Conservation (phyloP, 2,329 filamentous ascomycete species). For the Exophiala spinifera region DNA sequence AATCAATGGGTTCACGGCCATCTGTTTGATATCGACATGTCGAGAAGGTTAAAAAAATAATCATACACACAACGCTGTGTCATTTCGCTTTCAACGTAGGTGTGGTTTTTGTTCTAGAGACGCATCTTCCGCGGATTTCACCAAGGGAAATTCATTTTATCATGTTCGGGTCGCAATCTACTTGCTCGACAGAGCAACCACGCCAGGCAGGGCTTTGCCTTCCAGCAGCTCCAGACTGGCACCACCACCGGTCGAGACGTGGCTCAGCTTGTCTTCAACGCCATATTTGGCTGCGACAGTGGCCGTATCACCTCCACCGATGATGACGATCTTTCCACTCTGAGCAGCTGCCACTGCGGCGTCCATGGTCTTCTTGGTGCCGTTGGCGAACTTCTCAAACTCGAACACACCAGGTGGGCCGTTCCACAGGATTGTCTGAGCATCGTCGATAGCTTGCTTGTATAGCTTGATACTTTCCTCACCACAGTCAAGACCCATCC, state of each 20-base stretch:
- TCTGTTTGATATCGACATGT: slow-evolving; percentile 10
- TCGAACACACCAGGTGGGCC: slow-evolving; percentile 96
- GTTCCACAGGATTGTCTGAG: slow-evolving; percentile 99
- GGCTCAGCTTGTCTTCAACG: slow-evolving; percentile 94
- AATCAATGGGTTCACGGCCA: slow-evolving; percentile 5
- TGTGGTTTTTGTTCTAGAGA: slow-evolving; percentile 17
- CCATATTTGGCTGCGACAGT: slow-evolving; percentile 97
- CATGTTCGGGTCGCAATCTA: slow-evolving; percentile 35
- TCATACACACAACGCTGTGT: slow-evolving; percentile 13
- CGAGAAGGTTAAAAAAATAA: slow-evolving; percentile 6
- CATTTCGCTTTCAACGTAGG: slow-evolving; percentile 10
- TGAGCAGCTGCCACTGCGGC: slow-evolving; percentile 78
- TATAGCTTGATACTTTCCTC: slow-evolving; percentile 83
- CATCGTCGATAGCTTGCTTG: slow-evolving; percentile 78
- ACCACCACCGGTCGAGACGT: slow-evolving; percentile 95
- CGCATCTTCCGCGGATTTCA: slow-evolving; percentile 10
- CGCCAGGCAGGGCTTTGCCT: slow-evolving; percentile 95
- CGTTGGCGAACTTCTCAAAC: slow-evolving; percentile 87
- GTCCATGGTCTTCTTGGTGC: slow-evolving; percentile 89
- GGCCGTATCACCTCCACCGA: slow-evolving; percentile 95
- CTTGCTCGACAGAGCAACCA: slow-evolving; percentile 80
- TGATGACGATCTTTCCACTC: slow-evolving; percentile 92
- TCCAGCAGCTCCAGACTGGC: slow-evolving; percentile 94
- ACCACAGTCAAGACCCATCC: slow-evolving; percentile 96
- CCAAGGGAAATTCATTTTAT: slow-evolving; percentile 8